Base-by-base conservation (phyloP, 2,329 filamentous ascomycete species). In the Alternaria alternata region DNA sequence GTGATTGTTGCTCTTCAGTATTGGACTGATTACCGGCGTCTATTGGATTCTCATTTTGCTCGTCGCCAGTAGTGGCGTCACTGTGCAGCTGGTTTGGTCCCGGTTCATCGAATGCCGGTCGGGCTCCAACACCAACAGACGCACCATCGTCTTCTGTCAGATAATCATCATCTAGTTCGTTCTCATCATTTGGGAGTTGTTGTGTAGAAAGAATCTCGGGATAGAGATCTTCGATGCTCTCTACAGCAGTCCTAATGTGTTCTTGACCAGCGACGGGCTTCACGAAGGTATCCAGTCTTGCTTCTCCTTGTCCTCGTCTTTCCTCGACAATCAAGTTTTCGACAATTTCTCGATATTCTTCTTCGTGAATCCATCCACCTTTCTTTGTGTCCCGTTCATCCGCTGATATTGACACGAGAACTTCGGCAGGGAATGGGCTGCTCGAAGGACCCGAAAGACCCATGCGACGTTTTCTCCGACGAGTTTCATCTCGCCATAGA, bases 321-420 rank as follows among this genome's bases (percentile, higher is more conserved):
- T 97, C 93, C 24, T 89, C 83, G 1, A 80, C 74, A 8, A 91
- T 86, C 24, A 96, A 82, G 26, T 85, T 80, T 30, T 82, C 78
- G 2, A 96, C 81, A 67, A 91, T 84, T 43, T 88, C 82, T 32
- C 87, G 83, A 72, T 90, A 94, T 72, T 97, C 94, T 47, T 92
- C 89, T 75, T 98, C 94, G 67, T 97, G 94, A 56, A 97, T 90
- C 94, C 95, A 99, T 0, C 88, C 89, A n/a, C 88, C 87, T n/a
- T 87, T 84, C 39, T 89, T 86, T 3, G 88, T 87, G 61, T 91
- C 85, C 54, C 93, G 86, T 32, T 88, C 83, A 76, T 95, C 91
- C 6, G 93, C 93, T 39, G 93, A 96, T 89, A 98, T 96, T 3
- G 93, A 92, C 4, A 96, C 86, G 59, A 98, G 80, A 5, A 88